Evolutionary conservation across 495 filamentous ascomycete genomes (phyloP).

Genomic region (Hypoxylon perforatum): DNA sequence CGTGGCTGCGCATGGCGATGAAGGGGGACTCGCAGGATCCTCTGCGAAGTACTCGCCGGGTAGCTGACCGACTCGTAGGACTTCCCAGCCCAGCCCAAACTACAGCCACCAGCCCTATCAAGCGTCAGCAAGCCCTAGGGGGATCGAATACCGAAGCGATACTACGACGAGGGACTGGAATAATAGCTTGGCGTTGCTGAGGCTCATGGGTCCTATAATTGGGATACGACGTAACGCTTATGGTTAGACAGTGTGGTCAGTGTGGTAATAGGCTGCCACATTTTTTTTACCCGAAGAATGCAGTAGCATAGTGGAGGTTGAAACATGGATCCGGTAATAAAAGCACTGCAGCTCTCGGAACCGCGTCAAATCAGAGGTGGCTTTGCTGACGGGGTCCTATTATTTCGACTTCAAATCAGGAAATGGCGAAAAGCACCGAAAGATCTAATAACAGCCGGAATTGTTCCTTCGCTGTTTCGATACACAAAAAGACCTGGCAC

Average conservation of each 20-base stretch:
- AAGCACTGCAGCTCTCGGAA: constrained; percentile 7
- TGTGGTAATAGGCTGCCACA: constrained; percentile 6
- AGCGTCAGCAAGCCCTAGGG: constrained; percentile 21
- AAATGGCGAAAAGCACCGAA: not conserved
- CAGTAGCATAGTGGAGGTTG: constrained; percentile 1
- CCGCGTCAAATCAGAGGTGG: constrained; percentile 16
- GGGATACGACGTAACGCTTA: constrained; percentile 12
- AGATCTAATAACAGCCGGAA: too few relatives aligned
- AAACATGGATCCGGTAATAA: constrained; percentile 16
- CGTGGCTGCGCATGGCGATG: constrained; percentile 39
- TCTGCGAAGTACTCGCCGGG: constrained; percentile 10
- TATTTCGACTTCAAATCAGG: not conserved
- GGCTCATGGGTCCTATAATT: constrained; percentile 28
- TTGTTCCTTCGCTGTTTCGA: too few relatives aligned
- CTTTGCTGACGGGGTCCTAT: not conserved
- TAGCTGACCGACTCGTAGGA: constrained; percentile 1
- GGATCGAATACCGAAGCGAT: constrained; percentile 10
- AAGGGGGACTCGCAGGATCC: constrained; percentile 22
- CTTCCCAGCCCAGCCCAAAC: too few relatives aligned
- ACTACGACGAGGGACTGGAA: not conserved
- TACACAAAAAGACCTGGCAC: too few relatives aligned
- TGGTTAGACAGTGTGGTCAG: constrained; percentile 2
- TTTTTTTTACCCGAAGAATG: not conserved
- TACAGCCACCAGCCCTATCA: constrained; percentile 10
- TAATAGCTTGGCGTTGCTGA: constrained; percentile 29